Evolutionary conservation across 768 basidiomycete species (phyloP).

Genomic region (Lactarius tabidus): DNA sequence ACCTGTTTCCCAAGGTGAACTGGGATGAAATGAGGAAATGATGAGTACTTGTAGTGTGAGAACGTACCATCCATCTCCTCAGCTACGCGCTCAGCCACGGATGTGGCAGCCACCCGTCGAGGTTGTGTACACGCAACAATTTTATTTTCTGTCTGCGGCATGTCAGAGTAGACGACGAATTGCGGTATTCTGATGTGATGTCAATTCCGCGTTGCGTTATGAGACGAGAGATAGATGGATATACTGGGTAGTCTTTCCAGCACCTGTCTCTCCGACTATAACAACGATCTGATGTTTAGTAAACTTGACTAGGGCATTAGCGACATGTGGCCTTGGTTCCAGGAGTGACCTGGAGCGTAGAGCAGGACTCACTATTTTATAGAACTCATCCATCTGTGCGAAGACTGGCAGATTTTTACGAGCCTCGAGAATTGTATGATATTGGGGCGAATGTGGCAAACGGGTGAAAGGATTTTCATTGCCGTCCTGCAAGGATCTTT

Average conservation of each 20-base stretch:
- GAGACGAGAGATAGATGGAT: conserved; percentile 27
- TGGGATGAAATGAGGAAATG: conserved; percentile 32
- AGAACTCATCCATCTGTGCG: conserved; percentile 89
- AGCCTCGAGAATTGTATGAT: conserved; percentile 78
- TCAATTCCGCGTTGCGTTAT: background rate
- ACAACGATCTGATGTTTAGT: conserved; percentile 78
- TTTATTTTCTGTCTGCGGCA: conserved; percentile 87
- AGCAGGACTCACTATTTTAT: conserved; percentile 64
- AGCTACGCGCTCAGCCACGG: conserved; percentile 95
- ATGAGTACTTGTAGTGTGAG: conserved; percentile 11
- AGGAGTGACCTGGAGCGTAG: background rate
- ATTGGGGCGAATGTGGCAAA: conserved; percentile 66
- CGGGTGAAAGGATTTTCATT: conserved; percentile 88
- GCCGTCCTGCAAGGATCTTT: conserved; percentile 49
- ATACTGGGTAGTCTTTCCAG: conserved; percentile 94
- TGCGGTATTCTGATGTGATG: conserved; percentile 78
- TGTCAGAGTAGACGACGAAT: conserved; percentile 90
- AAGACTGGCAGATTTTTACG: conserved; percentile 90
- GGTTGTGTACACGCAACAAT: conserved; percentile 97
- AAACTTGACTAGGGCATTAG: conserved; percentile 48
- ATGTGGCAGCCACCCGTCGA: conserved; percentile 94
- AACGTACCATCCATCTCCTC: conserved; percentile 96
- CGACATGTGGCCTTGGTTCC: conserved; percentile 9
- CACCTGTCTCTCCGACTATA: conserved; percentile 92
- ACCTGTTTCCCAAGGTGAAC: conserved; percentile 92